Base-by-base conservation (phyloP, 2,329 filamentous ascomycete genomes). In the Ceratocystiopsis brevicomis region DNA sequence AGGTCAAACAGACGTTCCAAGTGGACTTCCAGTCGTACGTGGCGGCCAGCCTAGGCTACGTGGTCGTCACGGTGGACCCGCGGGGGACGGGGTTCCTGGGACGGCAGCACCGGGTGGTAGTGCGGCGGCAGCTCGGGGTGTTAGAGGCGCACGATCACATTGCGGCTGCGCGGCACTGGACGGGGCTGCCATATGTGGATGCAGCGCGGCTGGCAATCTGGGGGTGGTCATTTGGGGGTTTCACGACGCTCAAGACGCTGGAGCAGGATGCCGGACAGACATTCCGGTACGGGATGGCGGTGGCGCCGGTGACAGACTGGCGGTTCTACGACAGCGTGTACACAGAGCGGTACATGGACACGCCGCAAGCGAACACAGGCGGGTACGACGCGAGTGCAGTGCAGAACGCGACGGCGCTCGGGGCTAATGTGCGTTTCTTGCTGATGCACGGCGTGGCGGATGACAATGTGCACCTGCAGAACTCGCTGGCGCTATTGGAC, bases 251-350 rank as follows among this genome's bases (percentile, higher is more conserved):
- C 54, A 98, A 98, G 66, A 90, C 85, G 1, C 76, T 98, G 13
- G 90, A 98, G 65, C 72, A 76, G 48, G 90, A 98, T 57, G 88
- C 76, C 10, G 90, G 92, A 6, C 59, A 75, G 55, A 96, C 87
- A 0, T 98, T 95, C 65, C 78, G 78, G 50, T 98, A 98, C 58
- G 92, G 90, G 52, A 94, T 98, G 82, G 86, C 92, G 8, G 92
- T 98, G 42, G 90, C 90, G 1, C 90, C 90, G 16, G 90, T 98
- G n/a, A 96, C 88, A 0, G 87, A 98, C 60, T 98, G 90, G 90
- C 73, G 81, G 45, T 94, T 81, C 61, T 98, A 98, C 62, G 83
- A 95, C 62, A 83, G 77, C 46, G 78, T 95, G 53, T 95, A 95
- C 64, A 92, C 87, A 0, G 87, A 95, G 62, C 77, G 90, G 34